Evolutionary conservation across 1,284 basidiomycete species (phyloP), one percentile per base, ranked within the genome.

Genomic region (Tilletia caries): DNA sequence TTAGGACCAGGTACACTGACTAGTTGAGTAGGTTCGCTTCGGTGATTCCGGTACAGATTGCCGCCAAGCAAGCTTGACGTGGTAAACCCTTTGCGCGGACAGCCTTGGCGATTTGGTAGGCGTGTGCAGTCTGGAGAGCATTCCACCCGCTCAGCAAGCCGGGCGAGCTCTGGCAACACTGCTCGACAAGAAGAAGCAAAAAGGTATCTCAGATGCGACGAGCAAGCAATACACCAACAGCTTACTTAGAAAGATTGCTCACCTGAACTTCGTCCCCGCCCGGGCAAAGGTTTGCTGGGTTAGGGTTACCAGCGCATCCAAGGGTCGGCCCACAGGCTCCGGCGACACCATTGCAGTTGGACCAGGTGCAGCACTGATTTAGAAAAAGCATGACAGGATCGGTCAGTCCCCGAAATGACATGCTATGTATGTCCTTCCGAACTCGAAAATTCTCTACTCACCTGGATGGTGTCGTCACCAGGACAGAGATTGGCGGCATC

Each of bases 321-420:
- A 62, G 58, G 58, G 27, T 62, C 10, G 58, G 58, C 32, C 27
- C 20, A 29, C 58, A 62, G 18, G 20, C 27, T 6, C 48, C 48
- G 20, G 12, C 48, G 48, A 50, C 48, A 25, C 29, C 27, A 29
- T 29, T 34, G 29, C 29, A 62, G 58, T 20, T 62, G 32, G 54
- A 32, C 32, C 33, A 62, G 15, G 58, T 62, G 32, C 58, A 62
- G 58, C 58, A 62, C n/a, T 62, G 58, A 29, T 33, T 62, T n/a
- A n/a, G n/a, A n/a, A n/a, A n/a, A n/a, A n/a, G n/a, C n/a, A n/a
- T n/a, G n/a, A n/a, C n/a, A n/a, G n/a, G n/a, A n/a, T n/a, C n/a
- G n/a, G n/a, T n/a, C n/a, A n/a, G n/a, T n/a, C n/a, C n/a, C n/a
- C n/a, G n/a, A n/a, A n/a, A n/a, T n/a, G n/a, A n/a, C n/a, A n/a